phyloP scores from a whole-genome alignment of 148 eudicot genomes.

The Rhododendron ferrugineum region DNA sequence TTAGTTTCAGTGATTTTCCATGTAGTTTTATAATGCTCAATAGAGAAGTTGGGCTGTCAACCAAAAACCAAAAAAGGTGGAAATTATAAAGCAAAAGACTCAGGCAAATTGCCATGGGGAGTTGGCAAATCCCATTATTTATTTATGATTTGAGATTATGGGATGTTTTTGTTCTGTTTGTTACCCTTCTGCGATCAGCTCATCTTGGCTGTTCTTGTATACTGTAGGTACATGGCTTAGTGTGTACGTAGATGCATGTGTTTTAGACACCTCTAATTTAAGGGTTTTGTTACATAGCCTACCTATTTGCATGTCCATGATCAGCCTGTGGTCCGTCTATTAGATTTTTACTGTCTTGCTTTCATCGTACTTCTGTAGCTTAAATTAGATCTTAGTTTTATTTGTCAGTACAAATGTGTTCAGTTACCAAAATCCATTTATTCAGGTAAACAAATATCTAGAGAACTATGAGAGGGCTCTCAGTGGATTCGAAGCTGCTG shows the following conservation, averaged over 20 bases:
- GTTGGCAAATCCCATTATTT: neutral
- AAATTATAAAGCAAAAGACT: neutral
- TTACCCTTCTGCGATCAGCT: neutral
- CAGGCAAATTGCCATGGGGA: neutral
- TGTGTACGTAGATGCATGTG: neutral
- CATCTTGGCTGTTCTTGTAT: neutral
- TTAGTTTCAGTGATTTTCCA: neutral
- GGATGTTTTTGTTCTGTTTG: neutral
- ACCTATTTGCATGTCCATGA: neutral
- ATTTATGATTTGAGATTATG: neutral
- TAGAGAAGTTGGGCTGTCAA: neutral
- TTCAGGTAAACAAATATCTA: constrained; percentile 76
- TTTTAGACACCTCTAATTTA: neutral
- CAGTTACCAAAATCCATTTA: neutral
- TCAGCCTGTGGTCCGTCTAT: neutral
- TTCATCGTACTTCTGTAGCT: neutral
- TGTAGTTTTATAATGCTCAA: neutral
- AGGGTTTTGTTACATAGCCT: neutral
- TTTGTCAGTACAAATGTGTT: neutral
- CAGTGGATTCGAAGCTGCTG: constrained; percentile 92
- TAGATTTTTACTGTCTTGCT: neutral
- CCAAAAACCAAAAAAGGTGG: neutral
- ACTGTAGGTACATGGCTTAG: neutral
- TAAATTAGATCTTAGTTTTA: neutral
- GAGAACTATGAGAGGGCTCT: constrained; percentile 96